Conservation (phyloP, 805 yeast genomes). For the Candida easanensis region DNA sequence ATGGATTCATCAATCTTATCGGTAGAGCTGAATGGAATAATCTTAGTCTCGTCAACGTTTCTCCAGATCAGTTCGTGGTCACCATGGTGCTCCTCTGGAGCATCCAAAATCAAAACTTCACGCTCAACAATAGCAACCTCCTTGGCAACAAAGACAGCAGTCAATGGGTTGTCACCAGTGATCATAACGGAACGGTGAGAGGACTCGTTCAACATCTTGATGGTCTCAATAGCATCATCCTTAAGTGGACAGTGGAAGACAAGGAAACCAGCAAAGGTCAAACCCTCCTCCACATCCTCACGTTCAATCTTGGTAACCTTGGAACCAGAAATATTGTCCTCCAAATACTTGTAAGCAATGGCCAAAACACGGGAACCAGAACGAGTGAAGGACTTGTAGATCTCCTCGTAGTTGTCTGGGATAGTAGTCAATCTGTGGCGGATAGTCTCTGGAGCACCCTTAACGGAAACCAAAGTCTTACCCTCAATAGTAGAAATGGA, state of each 20-base stretch:
- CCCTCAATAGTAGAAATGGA: conserved; percentile 63
- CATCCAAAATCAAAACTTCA: conserved; percentile 82
- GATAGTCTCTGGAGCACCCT: conserved; percentile 98
- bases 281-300: conserved; percentile 69
- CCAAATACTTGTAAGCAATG: conserved; percentile 79
- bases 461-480: conserved; percentile 73
- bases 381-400: conserved; percentile 87
- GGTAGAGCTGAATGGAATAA: conserved; percentile 62
- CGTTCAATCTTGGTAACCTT: conserved; percentile 63
- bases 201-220: conserved; percentile 90
- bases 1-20: conserved; percentile 53
- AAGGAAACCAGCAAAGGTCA: conserved; percentile 86
- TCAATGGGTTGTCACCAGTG: conserved; percentile 97
- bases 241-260: conserved; percentile 98
- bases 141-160: conserved; percentile 96
- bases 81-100: conserved; percentile 66
- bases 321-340: conserved; percentile 43
- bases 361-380: conserved; percentile 96
- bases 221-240: conserved; percentile 85
- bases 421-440: conserved; percentile 66
- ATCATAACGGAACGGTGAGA: conserved; percentile 96
- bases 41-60: conserved; percentile 71
- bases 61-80: conserved; percentile 74
- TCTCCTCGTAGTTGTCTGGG: conserved; percentile 79
- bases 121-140: conserved; percentile 87